Base-by-base conservation (phyloP, 331 rosid genomes). In the Pyrus hybrid region DNA sequence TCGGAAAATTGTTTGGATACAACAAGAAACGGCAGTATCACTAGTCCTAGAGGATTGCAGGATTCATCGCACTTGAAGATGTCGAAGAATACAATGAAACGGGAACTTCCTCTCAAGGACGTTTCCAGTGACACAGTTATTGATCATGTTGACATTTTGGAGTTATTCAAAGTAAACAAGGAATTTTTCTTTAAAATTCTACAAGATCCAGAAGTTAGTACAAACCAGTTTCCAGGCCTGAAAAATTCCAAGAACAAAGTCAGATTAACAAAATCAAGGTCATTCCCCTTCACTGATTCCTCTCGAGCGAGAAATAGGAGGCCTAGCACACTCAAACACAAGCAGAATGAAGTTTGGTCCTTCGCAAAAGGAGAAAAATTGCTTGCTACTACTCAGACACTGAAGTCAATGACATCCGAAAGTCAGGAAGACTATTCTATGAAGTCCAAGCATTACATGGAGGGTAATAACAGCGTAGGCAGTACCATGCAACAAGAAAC, bases 201-300 rank as follows among this genome's bases (percentile, higher is more conserved):
- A 2, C 81, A 77, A 53, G 91, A 84, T 67, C 83, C 81, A 22
- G 82, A 88, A 28, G 22, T 73, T 47, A 69, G 74, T 13, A 68
- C 62, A 51, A 78, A 69, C 75, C 79, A 57, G 54, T 67, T 56
- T 61, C 84, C 47, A 5, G 71, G 85, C 32, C 73, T 70, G 66
- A 74, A 81, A 80, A 88, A 80, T 64, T 85, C 86, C 28, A 80
- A 70, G 63, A 77, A 67, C 62, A 69, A 76, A 51, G 85, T 80
- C 28, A 81, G 85, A 70, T 81, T 95, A 78, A 86, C 82, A 54
- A 95, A 92, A 77, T 90, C 96, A 25, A 87, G 87, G 57, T 87
- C 99, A 58, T 92, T 87, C 86, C 99, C 99, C 45, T 61, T 83
- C 56, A 61, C 90, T 54, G 68, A 57, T 74, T 68, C 89, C 63